Conservation (phyloP, 495 filamentous ascomycete genomes). For the Xylaria telfairii region DNA sequence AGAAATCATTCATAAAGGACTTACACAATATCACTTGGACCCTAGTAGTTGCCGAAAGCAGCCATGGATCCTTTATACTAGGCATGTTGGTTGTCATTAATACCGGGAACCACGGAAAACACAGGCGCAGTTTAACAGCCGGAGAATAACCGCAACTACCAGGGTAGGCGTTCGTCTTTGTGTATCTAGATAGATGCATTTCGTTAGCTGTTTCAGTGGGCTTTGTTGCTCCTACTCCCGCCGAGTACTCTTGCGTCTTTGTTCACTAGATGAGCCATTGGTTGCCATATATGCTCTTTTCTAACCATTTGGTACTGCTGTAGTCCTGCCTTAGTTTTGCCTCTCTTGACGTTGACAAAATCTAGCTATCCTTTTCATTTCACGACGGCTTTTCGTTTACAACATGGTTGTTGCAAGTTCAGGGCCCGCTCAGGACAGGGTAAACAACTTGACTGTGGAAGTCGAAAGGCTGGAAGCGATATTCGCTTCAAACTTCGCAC, state of each 20-base stretch:
- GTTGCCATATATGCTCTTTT: constrained; percentile 1
- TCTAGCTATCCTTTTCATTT: neutral
- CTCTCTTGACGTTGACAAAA: neutral
- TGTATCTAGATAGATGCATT: neutral
- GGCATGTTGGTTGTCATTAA: neutral
- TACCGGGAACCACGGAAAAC: neutral
- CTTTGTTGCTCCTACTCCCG: neutral
- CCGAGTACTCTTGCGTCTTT: neutral
- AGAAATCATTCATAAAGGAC: neutral
- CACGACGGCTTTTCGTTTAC: neutral
- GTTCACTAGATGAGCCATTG: neutral
- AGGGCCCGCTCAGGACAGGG: neutral
- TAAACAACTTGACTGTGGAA: neutral
- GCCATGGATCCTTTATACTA: neutral
- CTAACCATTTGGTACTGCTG: neutral
- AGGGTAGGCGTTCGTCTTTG: neutral
- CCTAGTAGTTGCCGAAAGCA: neutral
- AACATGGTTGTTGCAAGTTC: neutral
- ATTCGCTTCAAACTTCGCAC: constrained; percentile 5
- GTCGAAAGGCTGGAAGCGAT: constrained; percentile 11
- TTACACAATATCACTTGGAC: neutral
- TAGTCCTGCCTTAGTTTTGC: neutral
- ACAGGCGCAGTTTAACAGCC: neutral
- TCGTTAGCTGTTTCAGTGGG: neutral
- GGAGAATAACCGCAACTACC: neutral